Percentiles rank a stretch among this genome's conserved stretches.
phyloP scores from a whole-genome alignment of 164 flowering plant species.

The Brasenia schreberi region DNA sequence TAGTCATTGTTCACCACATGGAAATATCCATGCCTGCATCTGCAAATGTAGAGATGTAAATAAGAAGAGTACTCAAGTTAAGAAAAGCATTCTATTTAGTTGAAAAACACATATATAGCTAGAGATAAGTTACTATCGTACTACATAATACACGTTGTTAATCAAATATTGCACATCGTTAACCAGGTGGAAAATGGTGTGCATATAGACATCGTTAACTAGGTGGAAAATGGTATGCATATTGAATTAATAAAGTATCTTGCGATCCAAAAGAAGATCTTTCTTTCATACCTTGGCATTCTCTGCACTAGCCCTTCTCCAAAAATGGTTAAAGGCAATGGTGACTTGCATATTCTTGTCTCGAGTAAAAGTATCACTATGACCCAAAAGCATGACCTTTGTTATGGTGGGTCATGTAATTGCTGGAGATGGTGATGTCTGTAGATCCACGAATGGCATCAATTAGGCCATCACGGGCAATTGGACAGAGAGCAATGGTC shows the following conservation, averaged over 20 bases:
- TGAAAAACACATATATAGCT: too few relatives aligned
- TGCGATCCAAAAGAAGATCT: background rate
- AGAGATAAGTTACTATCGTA: too few relatives aligned
- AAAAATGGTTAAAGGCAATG: slow-evolving; percentile 43
- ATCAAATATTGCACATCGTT: too few relatives aligned
- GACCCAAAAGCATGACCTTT: slow-evolving; percentile 46
- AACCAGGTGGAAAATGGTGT: too few relatives aligned
- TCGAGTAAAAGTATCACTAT: slow-evolving; percentile 24
- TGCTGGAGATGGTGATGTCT: slow-evolving; percentile 19
- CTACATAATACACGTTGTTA: too few relatives aligned
- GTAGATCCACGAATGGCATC: slow-evolving; percentile 22
- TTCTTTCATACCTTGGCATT: slow-evolving; percentile 43
- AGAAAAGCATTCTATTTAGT: too few relatives aligned
- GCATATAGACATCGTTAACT: too few relatives aligned
- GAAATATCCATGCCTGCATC: slow-evolving; percentile 37
- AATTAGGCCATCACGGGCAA: slow-evolving; percentile 17
- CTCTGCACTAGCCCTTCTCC: slow-evolving; percentile 47
- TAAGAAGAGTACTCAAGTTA: too few relatives aligned
- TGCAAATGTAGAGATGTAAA: background rate
- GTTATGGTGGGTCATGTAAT: slow-evolving; percentile 16
- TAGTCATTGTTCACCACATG: slow-evolving; percentile 59
- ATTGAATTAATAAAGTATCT: background rate
- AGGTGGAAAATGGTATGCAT: too few relatives aligned
- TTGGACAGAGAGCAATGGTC: slow-evolving; percentile 17
- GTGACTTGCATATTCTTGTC: slow-evolving; percentile 52